Evolutionary conservation across 2,329 filamentous ascomycete genomes (phyloP).

Genomic region (Aspergillus sp.): DNA sequence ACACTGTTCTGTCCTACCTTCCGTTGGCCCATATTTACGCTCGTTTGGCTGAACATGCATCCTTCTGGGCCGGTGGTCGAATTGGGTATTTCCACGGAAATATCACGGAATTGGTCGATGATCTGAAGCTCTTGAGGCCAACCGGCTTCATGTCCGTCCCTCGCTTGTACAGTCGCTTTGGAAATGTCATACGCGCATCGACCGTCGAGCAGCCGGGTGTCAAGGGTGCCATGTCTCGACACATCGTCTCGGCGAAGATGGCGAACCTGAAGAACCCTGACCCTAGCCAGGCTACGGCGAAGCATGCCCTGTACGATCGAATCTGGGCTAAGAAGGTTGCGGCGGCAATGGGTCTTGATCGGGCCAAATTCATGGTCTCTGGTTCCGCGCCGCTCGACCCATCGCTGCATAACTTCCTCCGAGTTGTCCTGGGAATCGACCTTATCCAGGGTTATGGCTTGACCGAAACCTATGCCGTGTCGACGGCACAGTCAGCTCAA

Average conservation of each 20-base stretch:
- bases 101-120: slow-evolving; percentile 76
- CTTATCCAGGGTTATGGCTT: slow-evolving; percentile 87
- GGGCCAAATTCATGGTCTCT: slow-evolving; percentile 66
- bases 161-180: slow-evolving; percentile 85
- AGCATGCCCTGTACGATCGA: slow-evolving; percentile 48
- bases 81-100: slow-evolving; percentile 95
- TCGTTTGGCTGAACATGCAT: slow-evolving; percentile 70
- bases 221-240: slow-evolving; percentile 71
- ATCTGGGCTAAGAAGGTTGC: slow-evolving; percentile 88
- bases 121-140: slow-evolving; percentile 79
- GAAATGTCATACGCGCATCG: slow-evolving; percentile 68
- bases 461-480: slow-evolving; percentile 84
- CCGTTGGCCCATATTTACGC: slow-evolving; percentile 93
- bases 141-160: slow-evolving; percentile 84
- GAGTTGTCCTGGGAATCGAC: slow-evolving; percentile 69
- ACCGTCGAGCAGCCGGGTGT: slow-evolving; percentile 75
- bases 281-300: slow-evolving; percentile 62
- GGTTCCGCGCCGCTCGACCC: slow-evolving; percentile 90
- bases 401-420: slow-evolving; percentile 78
- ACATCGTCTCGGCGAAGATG: slow-evolving; percentile 72
- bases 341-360: slow-evolving; percentile 73
- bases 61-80: slow-evolving; percentile 62
- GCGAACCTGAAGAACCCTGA: slow-evolving; percentile 65
- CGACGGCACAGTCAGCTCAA: slow-evolving; percentile 59
- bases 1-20: slow-evolving; percentile 76